These are phyloP conservation scores for Haplographium delicatum DNA, from an alignment of 495 filamentous ascomycete species.

Conservation along the genomic window DNA sequence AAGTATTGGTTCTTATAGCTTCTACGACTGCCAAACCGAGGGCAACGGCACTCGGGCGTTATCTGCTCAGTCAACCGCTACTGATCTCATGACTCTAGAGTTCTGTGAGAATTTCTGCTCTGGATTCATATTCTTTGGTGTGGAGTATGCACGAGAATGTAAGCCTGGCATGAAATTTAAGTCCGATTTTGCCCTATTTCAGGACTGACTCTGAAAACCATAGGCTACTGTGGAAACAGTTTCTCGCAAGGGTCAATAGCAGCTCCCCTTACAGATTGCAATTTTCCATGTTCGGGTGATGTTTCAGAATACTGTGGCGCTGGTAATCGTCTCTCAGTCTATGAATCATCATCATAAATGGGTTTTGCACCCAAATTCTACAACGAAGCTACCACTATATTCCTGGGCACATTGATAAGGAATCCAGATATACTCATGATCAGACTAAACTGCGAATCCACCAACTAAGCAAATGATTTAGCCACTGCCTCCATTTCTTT, in stretches of 20 bases:
- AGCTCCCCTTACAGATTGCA: constrained; percentile 41
- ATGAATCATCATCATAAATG: too few relatives aligned
- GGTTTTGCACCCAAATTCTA: too few relatives aligned
- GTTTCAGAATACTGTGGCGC: constrained; percentile 51
- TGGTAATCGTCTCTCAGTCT: constrained; percentile 33
- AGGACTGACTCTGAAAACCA: neutral
- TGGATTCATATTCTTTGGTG: constrained; percentile 40
- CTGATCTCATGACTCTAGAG: constrained; percentile 46
- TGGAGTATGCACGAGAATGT: constrained; percentile 47
- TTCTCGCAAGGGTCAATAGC: constrained; percentile 34
- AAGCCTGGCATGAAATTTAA: constrained; percentile 9
- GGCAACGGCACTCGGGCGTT: constrained; percentile 32
- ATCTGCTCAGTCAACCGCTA: constrained; percentile 29
- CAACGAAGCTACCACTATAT: too few relatives aligned
- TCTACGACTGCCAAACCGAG: constrained; percentile 24
- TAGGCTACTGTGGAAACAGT: constrained; percentile 34
- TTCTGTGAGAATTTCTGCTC: constrained; percentile 41
- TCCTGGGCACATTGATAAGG: too few relatives aligned
- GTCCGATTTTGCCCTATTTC: neutral
- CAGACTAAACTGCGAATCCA: too few relatives aligned
- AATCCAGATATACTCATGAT: too few relatives aligned
- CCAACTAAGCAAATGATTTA: too few relatives aligned
- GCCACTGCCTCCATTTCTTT: too few relatives aligned
- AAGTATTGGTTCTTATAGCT: constrained; percentile 5
- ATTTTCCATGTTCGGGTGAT: constrained; percentile 51